Evolutionary conservation across 2,329 filamentous ascomycete genomes (phyloP).

Genomic region (Golovinomyces cichoracearum): DNA sequence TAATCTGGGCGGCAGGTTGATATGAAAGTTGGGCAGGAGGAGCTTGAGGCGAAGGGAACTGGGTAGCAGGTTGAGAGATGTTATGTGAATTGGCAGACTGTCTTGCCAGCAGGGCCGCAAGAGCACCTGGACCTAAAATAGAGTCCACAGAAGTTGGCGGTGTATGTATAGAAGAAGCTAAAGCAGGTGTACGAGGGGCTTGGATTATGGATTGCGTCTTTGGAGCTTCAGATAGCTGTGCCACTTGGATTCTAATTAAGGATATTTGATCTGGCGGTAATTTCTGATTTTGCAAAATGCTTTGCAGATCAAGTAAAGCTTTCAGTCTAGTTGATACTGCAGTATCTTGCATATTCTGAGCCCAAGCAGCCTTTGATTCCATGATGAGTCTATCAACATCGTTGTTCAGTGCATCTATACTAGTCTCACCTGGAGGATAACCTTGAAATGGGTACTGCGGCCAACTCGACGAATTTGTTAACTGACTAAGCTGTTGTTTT

Average conservation of each 20-base stretch:
- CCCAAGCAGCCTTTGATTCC: conserved; percentile 46
- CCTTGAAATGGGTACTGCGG: conserved; percentile 12
- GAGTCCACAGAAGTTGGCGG: conserved; percentile 25
- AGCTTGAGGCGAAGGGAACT: conserved; percentile 26
- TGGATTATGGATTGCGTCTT: conserved; percentile 14
- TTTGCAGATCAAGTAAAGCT: conserved; percentile 65
- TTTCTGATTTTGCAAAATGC: conserved; percentile 49
- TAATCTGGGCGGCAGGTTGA: conserved; percentile 15
- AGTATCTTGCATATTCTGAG: conserved; percentile 48
- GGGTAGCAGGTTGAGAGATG: conserved; percentile 19
- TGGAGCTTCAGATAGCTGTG: conserved; percentile 28
- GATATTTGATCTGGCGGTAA: conserved; percentile 59
- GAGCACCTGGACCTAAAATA: conserved; percentile 20
- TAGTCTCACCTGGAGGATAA: conserved; percentile 22
- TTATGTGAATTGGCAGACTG: conserved; percentile 25
- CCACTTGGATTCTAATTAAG: conserved; percentile 63
- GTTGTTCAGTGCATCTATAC: conserved; percentile 50
- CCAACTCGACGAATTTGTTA: conserved; percentile 15
- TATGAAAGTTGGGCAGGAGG: conserved; percentile 17
- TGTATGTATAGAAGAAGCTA: conserved; percentile 7
- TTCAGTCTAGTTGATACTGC: conserved; percentile 55
- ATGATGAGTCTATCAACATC: conserved; percentile 60
- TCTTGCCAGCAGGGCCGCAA: conserved; percentile 31
- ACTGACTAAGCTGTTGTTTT: conserved; percentile 15
- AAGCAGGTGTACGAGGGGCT: conserved; percentile 14